Evolutionary conservation across 129 eudicot species (phyloP), one percentile per base, ranked within the genome.

Genomic region (Flaveria linearis): DNA sequence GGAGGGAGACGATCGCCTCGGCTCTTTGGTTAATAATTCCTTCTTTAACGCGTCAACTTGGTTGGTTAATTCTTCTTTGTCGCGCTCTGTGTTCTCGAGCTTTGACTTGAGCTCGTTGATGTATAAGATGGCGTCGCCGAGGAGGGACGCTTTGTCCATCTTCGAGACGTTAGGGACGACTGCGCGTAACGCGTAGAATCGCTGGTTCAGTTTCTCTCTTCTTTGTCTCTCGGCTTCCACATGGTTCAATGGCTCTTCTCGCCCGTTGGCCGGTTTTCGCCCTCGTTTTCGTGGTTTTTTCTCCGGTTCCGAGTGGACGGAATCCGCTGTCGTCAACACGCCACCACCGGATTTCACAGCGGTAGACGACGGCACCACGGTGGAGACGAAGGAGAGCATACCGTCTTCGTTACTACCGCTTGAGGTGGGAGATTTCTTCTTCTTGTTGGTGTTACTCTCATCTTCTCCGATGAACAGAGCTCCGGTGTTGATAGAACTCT

Each of bases 131-230:
- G 99, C 96, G 47, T 94, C 99, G 1, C 94, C 97, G 0, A 94
- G 83, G 0, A 94, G 88, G 0, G 98, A 94, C 3, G 98, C 98
- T 65, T 94, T 94, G 91, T 94, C 99, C 99, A 94, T 94, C 52
- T 94, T 94, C 1, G 99, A 94, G 2, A 94, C 99, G 69, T 91
- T 94, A 5, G 99, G 99, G 50, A 94, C 99, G 1, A 94, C 97
- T 0, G 99, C 99, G 30, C 99, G 83, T 0, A 94, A 79, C 0
- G 99, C 88, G 71, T 94, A 94, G 77, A 94, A 94, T 7, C 85
- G 83, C 81, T 94, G 99, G 80, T 94, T 94, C 15, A 94, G 84
- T 46, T 94, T 94, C 83, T 94, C 99, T 64, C 99, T 83, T 74
- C 99, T 82, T 51, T 91, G 97, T 46, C 99, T 77, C 82, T 94